Evolutionary conservation across 139 green algal species (phyloP), one percentile per base, ranked within the genome.

Genomic region (Coccomyxa sp.): DNA sequence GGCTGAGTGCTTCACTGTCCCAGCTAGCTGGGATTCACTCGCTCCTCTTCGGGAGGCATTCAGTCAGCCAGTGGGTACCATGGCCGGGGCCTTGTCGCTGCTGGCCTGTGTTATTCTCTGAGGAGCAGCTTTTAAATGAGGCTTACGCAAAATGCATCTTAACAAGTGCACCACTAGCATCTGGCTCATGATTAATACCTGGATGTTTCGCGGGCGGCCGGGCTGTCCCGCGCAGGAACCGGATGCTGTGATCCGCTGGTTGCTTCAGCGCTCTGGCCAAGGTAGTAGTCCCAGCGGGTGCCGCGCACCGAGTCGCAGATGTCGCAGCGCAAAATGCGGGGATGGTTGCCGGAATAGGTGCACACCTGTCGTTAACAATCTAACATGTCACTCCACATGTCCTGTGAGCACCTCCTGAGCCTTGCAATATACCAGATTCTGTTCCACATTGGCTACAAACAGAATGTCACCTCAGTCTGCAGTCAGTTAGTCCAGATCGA

Each of bases 261-360:
- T 51, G 38, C 13, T 25, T 84, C 67, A n/a, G 13, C 28, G 58
- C 1, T 60, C 31, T 15, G 18, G 59, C 30, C 60, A 25, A 25
- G 51, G 30, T 12, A 23, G n/a, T 21, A 45, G 13, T 76, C 28
- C 18, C 82, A 75, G 63, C 38, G 12, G 31, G 14, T 23, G 63
- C 77, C n/a, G 21, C 57, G 77, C n/a, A 79, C 13, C 32, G 32
- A 23, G 15, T 87, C 79, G 32, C 84, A 87, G 23, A 87, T 27
- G 31, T 81, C 74, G 67, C 84, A 87, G 71, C 84, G 79, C 31
- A 87, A 77, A 0, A 67, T 57, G 31, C 79, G 79, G 13, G 16
- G 25, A 15, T 38, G 84, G 32, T 87, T 87, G 16, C 30, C 76
- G 27, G 77, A 77, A 71, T 81, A 87, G 13, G 84, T 87, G n/a